phyloP scores from a whole-genome alignment of 768 basidiomycete species.

The Lactifluus volemus region DNA sequence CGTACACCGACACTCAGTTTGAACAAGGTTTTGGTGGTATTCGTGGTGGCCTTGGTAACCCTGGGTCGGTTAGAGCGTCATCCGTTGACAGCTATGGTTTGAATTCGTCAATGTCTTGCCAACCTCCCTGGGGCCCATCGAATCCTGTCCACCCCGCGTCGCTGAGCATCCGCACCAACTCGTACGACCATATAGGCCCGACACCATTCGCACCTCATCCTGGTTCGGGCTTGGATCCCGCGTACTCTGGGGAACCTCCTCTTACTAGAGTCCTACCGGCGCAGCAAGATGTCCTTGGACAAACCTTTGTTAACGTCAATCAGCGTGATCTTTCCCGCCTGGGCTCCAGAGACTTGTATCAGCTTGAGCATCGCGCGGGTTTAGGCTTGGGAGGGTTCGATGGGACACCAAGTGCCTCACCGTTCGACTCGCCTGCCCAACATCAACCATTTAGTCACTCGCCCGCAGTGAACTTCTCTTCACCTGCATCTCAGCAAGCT shows the following conservation, averaged over 20 bases:
- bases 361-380: conserved; percentile 9
- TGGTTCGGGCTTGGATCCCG: conserved; percentile 6
- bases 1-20: conserved; percentile 11
- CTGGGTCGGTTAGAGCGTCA: conserved; percentile 4
- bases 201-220: conserved; percentile 8
- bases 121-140: conserved; percentile 8
- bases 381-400: conserved; percentile 15
- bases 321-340: conserved; percentile 19
- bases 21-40: conserved; percentile 11
- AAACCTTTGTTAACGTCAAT: conserved; percentile 6
- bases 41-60: conserved; percentile 7
- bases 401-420: conserved; percentile 1
- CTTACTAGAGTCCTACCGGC: conserved; percentile 1
- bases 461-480: conserved; percentile 11
- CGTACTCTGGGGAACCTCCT: conserved; percentile 9
- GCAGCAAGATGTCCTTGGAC: conserved; percentile 14
- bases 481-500: conserved; percentile 3
- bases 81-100: conserved; percentile 13
- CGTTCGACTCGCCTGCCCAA: conserved; percentile 15
- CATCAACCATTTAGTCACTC: conserved; percentile 15
- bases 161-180: neutral
- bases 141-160: conserved; percentile 6
- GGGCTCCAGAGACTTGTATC: conserved; percentile 17
- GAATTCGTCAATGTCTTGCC: conserved; percentile 11
- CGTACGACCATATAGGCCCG: conserved; percentile 13